These are phyloP conservation scores for Biscogniauxia mediterranea DNA, from an alignment of 2,329 filamentous ascomycete genomes.

Conservation along the genomic window DNA sequence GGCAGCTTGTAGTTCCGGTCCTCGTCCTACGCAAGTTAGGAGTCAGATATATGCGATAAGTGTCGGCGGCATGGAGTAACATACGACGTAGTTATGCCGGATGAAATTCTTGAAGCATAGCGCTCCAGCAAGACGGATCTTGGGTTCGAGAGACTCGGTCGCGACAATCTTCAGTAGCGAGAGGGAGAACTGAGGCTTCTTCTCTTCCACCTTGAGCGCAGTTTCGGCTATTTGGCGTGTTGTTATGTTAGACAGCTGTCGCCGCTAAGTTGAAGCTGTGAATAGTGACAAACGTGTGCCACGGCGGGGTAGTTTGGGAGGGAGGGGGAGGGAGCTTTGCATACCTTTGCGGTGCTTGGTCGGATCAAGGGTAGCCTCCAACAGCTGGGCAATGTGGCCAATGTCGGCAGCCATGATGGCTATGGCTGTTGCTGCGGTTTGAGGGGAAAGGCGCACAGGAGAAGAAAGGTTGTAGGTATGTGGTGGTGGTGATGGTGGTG, in stretches of 20 bases:
- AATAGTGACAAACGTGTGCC: conserved; percentile 4
- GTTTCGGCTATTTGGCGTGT: conserved; percentile 65
- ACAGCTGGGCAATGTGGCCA: conserved; percentile 70
- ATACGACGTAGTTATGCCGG: conserved; percentile 82
- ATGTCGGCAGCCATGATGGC: conserved; percentile 55
- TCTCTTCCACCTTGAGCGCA: conserved; percentile 74
- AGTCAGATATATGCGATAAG: conserved; percentile 3
- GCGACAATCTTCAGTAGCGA: conserved; percentile 87
- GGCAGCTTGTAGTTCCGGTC: conserved; percentile 91
- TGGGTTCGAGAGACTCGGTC: conserved; percentile 66
- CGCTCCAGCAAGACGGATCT: conserved; percentile 81
- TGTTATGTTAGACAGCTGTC: not conserved
- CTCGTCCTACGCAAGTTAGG: conserved; percentile 61
- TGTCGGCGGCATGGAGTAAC: conserved; percentile 28
- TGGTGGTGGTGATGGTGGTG: not conserved
- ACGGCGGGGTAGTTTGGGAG: conserved; percentile 17
- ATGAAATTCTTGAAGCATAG: conserved; percentile 99
- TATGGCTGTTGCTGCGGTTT: conserved; percentile 9
- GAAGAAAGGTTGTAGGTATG: not conserved
- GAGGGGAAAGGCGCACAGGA: conserved; percentile 5
- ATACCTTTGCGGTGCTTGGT: conserved; percentile 85
- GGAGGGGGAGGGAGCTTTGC: conserved; percentile 22
- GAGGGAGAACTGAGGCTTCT: conserved; percentile 84
- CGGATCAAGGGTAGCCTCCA: conserved; percentile 88
- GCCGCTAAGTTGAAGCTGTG: conserved; percentile 5